phyloP scores from a whole-genome alignment of 345 rosid species.

The Reutealis trisperma region DNA sequence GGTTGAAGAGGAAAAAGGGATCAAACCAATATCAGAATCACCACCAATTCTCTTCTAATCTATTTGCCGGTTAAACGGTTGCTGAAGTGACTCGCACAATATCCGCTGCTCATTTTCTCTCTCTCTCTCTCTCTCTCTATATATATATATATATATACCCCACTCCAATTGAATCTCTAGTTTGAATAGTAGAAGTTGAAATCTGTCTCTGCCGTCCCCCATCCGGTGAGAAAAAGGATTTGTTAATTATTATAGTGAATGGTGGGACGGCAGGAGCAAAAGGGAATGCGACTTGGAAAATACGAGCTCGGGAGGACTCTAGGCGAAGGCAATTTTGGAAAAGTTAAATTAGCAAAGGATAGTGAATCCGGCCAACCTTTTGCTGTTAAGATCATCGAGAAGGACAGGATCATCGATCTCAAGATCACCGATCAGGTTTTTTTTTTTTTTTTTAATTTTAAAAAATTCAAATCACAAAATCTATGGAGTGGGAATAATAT shows the following conservation, averaged over 20 bases:
- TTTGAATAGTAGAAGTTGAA: too few relatives aligned
- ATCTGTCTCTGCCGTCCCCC: background rate
- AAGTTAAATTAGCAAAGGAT: constrained; percentile 75
- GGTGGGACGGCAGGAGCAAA: constrained; percentile 25
- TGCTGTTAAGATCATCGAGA: constrained; percentile 89
- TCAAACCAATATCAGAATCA: too few relatives aligned
- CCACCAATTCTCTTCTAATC: too few relatives aligned
- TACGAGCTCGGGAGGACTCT: constrained; percentile 88
- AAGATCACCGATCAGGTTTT: constrained; percentile 77
- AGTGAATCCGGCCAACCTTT: constrained; percentile 57
- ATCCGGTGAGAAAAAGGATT: background rate
- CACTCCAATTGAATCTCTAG: too few relatives aligned
- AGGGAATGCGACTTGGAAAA: constrained; percentile 82
- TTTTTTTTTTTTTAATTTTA: background rate
- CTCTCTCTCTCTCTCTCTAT: background rate
- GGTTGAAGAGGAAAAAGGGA: too few relatives aligned
- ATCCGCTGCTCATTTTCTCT: background rate
- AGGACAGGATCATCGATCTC: constrained; percentile 63
- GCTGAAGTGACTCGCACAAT: too few relatives aligned
- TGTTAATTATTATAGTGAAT: background rate
- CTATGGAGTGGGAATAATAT: too few relatives aligned
- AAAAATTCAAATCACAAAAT: background rate
- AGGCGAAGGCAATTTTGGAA: constrained; percentile 93
- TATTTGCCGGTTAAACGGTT: too few relatives aligned
- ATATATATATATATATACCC: too few relatives aligned